phyloP scores from a whole-genome alignment of 2,329 filamentous ascomycete species.

The Fusarium chuoi region DNA sequence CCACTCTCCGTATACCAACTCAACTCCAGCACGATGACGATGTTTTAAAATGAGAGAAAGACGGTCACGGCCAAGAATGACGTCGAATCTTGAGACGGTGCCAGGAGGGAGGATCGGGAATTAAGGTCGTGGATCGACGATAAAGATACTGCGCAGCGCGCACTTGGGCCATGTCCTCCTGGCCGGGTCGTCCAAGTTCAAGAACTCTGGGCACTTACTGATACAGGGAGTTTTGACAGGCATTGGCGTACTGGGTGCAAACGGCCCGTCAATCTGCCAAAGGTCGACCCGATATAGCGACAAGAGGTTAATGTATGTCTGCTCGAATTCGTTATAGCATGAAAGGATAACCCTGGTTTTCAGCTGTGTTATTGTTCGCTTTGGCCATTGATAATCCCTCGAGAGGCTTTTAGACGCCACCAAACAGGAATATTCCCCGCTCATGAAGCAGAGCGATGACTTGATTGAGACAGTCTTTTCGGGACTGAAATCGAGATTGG shows the following conservation, averaged over 20 bases:
- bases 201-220: background rate
- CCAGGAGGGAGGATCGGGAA: conserved; percentile 37
- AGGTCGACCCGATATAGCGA: background rate
- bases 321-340: conserved; percentile 13
- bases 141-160: conserved; percentile 34
- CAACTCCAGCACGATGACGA: conserved; percentile 30
- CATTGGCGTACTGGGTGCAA: background rate
- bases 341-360: conserved; percentile 14
- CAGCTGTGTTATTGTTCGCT: conserved; percentile 8
- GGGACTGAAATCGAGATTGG: conserved; percentile 39
- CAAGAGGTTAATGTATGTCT: conserved; percentile 14
- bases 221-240: conserved; percentile 8
- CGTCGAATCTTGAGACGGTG: conserved; percentile 37
- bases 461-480: conserved; percentile 28
- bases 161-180: conserved; percentile 14
- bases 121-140: conserved; percentile 44
- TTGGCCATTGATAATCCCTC: conserved; percentile 7
- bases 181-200: background rate
- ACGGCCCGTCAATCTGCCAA: conserved; percentile 6
- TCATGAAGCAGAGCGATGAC: conserved; percentile 18
- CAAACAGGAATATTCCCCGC: conserved; percentile 34
- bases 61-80: conserved; percentile 36
- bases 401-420: conserved; percentile 18
- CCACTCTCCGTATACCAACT: conserved; percentile 14
- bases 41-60: conserved; percentile 31